Base-by-base conservation (phyloP, 129 eudicot genomes). In the carrot (Daucus carota) region DNA sequence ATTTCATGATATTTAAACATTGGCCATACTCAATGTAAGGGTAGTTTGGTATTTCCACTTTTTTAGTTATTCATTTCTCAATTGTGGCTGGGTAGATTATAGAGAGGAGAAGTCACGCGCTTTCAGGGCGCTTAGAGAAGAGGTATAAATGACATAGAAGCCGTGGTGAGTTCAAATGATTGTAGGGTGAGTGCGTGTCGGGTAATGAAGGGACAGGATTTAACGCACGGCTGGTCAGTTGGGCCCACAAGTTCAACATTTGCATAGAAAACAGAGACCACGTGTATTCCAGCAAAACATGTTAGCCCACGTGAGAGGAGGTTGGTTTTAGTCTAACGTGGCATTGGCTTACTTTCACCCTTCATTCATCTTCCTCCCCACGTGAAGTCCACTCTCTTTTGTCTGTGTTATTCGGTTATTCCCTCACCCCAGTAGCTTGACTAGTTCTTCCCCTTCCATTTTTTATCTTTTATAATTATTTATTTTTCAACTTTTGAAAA, bases 301-400 rank as follows among this genome's bases (percentile, higher is more conserved):
- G 88, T 82, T 84, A 81, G 85, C 66, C 83, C 92, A 87, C 92
- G 88, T 87, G 92, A 87, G 84, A 42, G 72, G 66, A 65, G 80
- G 80, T 22, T 67, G 38, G 43, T 31, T 34, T 33, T 67, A 8
- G 28, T 15, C 5, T 31, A 12, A 67, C 66, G 81, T 60, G 60
- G 67, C 47, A 83, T 66, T 80, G 77, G 10, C 34, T 78, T 71
- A 18, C 60, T 28, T 79, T 76, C 73, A 36, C 31, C 73, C 77
- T 29, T 59, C 77, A 1, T 26, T 59, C 81, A 59, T 22, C 46
- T 80, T 75, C 78, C 72, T 41, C 78, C 87, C 92, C 92, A 87
- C 86, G 92, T 88, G 89, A 88, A 76, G 60, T 81, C 86, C 89
- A 80, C 87, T 73, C 87, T 81, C 81, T 75, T 13, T 46, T 75